Evolutionary conservation across 441 rosid species (phyloP), one percentile per base, ranked within the genome.

Genomic region (Arabidopsis hybrid): DNA sequence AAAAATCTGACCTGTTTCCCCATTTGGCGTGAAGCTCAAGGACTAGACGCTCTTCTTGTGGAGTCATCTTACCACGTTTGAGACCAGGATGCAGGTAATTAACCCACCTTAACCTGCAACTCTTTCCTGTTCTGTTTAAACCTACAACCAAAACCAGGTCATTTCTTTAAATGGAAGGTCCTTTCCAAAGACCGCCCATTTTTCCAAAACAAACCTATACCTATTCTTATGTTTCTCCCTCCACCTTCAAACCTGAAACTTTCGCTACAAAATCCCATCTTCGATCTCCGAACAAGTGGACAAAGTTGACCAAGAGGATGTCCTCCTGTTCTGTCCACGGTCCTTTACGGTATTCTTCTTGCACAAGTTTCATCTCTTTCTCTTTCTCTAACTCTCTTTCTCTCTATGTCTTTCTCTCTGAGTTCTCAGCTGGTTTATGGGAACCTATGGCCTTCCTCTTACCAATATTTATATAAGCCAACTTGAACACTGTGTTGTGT

Each of bases 211-310:
- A 80, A 80, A 51, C 31, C 74, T 76, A 76, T 85, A 89, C 97
- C 93, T 89, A 88, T 72, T 76, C 79, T 76, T 78, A 82, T 65
- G 79, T 82, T 79, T 86, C 97, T 86, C 99, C 99, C 98, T 79
- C 99, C 97, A 91, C 98, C 97, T 90, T 92, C 98, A 95, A 95
- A 95, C 99, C 99, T 95, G 99, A 95, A 82, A 95, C 95, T 83
- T 95, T 91, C 3, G 99, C 98, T 67, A 95, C 85, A 88, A 87
- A 95, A 80, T 95, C 99, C 99, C 99, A 95, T 75, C 99, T 85
- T 59, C 99, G 93, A 79, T 95, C 98, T 39, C 99, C 99, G 66
- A 95, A 91, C 51, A 87, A 75, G 83, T 89, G 90, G 77, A 95
- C 97, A 82, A 88, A 92, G 93, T 88, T 82, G 76, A 84, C 84